phyloP scores from a whole-genome alignment of 2,329 filamentous ascomycete genomes.

The Fusarium sp. region DNA sequence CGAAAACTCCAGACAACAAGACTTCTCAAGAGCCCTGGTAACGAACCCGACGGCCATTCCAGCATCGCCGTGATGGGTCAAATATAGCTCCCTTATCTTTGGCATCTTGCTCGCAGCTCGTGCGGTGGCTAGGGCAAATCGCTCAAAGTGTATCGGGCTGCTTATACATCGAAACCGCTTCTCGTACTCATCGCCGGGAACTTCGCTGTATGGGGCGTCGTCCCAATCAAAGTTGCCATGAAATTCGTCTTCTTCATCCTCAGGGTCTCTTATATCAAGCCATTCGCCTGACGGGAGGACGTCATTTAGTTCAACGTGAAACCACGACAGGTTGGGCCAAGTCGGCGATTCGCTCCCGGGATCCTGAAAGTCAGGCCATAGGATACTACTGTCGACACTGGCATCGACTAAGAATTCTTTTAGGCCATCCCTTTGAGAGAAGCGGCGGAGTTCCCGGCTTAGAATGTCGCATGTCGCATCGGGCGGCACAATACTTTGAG shows the following conservation, averaged over 20 bases:
- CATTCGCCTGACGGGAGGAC: slow-evolving; percentile 11
- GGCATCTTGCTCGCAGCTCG: slow-evolving; percentile 9
- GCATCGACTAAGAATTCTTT: slow-evolving; percentile 7
- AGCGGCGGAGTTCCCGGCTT: neutral
- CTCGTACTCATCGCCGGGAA: slow-evolving; percentile 2
- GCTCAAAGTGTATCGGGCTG: neutral
- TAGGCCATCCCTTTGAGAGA: slow-evolving; percentile 3
- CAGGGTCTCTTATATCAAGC: neutral
- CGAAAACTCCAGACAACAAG: slow-evolving; percentile 9
- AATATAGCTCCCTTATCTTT: neutral
- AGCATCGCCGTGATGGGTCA: neutral
- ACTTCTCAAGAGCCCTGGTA: neutral
- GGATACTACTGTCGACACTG: slow-evolving; percentile 17
- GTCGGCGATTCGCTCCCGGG: neutral
- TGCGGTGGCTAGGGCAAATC: slow-evolving; percentile 7
- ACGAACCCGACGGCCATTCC: slow-evolving; percentile 1
- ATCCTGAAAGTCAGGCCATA: neutral
- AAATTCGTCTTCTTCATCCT: neutral
- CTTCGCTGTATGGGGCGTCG: neutral
- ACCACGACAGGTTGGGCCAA: slow-evolving; percentile 1
- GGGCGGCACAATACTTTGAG: neutral
- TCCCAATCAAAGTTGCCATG: neutral
- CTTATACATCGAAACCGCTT: neutral
- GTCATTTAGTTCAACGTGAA: slow-evolving; percentile 6
- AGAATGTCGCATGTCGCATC: neutral